A percentile compares a stretch with the other conserved stretches of the same genome.
Evolutionary conservation across 768 basidiomycete species (phyloP).

Genomic region (Pisolithus orientalis): DNA sequence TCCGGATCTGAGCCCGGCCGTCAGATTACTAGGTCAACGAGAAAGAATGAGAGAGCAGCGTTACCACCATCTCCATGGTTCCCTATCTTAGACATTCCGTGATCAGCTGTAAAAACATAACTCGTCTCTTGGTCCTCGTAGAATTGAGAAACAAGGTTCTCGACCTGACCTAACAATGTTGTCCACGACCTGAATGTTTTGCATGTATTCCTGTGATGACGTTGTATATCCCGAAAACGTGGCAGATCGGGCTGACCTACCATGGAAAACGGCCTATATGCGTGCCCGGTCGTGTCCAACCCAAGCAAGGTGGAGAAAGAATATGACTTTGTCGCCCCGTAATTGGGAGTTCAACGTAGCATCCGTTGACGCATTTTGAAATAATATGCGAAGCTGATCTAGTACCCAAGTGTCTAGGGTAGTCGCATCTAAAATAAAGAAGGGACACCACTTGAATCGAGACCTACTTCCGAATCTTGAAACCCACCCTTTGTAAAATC

Average conservation of each 20-base stretch:
- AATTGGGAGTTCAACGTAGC: slow-evolving; percentile 43
- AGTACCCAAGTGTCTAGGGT: slow-evolving; percentile 75
- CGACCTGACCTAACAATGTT: slow-evolving; percentile 61
- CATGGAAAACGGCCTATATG: slow-evolving; percentile 76
- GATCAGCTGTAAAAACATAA: slow-evolving; percentile 82
- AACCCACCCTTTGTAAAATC: slow-evolving; percentile 77
- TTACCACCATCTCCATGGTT: slow-evolving; percentile 86
- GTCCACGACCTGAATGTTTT: slow-evolving; percentile 77
- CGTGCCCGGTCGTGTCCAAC: slow-evolving; percentile 81
- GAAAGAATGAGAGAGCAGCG: slow-evolving; percentile 9
- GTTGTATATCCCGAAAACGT: neutral
- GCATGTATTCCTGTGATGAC: slow-evolving; percentile 70
- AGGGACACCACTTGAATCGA: neutral
- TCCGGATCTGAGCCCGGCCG: slow-evolving; percentile 61
- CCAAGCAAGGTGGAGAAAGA: slow-evolving; percentile 82
- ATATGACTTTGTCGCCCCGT: slow-evolving; percentile 54
- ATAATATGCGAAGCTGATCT: slow-evolving; percentile 54
- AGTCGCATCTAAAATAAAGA: slow-evolving; percentile 53
- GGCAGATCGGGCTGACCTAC: slow-evolving; percentile 28
- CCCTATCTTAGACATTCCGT: slow-evolving; percentile 85
- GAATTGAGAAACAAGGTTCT: slow-evolving; percentile 54
- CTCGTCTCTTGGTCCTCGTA: slow-evolving; percentile 65
- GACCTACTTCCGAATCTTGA: neutral
- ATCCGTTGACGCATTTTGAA: slow-evolving; percentile 59
- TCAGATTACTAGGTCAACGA: slow-evolving; percentile 2